phyloP scores from a whole-genome alignment of 768 basidiomycete species.

The Kondoa subrosea region DNA sequence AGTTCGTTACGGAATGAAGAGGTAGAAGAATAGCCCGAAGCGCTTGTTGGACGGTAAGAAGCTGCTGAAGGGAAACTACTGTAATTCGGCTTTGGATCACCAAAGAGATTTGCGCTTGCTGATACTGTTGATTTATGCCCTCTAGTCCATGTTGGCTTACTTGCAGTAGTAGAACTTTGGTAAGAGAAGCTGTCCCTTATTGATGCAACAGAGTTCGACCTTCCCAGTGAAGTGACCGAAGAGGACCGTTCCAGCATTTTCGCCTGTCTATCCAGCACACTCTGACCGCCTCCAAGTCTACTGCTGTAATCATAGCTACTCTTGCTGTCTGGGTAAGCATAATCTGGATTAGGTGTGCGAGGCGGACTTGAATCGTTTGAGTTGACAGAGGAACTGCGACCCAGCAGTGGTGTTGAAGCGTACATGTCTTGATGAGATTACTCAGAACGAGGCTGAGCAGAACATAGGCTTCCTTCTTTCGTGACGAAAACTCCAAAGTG shows the following conservation, averaged over 20 bases:
- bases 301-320: neutral
- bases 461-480: too few relatives aligned
- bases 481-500: too few relatives aligned
- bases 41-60: neutral
- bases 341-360: neutral
- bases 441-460: neutral
- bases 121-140: neutral
- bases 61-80: neutral
- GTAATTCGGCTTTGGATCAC: neutral
- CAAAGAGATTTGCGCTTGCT: neutral
- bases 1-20: neutral
- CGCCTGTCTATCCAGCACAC: neutral
- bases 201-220: neutral
- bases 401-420: neutral
- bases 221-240: neutral
- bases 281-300: neutral
- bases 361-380: neutral
- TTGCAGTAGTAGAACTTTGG: neutral
- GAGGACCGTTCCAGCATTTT: neutral
- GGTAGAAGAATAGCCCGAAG: neutral
- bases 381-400: neutral
- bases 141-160: neutral
- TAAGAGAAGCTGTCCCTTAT: neutral
- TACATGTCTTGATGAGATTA: neutral
- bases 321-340: neutral